Percentiles rank a stretch among this genome's conserved stretches.
phyloP scores from a whole-genome alignment of 2,329 filamentous ascomycete genomes.

The Thermothelomyces thermophilus region DNA sequence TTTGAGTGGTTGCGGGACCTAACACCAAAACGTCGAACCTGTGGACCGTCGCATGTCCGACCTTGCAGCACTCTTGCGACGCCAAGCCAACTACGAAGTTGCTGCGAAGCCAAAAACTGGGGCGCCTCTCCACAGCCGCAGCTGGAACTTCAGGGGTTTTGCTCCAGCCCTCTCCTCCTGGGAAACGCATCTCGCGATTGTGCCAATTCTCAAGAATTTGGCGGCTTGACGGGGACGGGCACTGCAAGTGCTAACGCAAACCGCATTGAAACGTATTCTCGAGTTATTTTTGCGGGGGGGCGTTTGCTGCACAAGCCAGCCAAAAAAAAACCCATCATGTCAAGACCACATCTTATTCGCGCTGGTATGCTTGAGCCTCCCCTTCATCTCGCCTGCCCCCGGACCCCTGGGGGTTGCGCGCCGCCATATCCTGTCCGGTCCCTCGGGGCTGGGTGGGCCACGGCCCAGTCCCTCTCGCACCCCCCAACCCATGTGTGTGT shows the following conservation, averaged over 20 bases:
- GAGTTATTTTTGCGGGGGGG: constrained; percentile 11
- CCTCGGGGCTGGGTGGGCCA: constrained; percentile 21
- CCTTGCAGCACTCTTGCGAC: background rate
- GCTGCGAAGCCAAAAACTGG: background rate
- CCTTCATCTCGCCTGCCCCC: constrained; percentile 20
- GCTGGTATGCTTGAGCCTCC: constrained; percentile 41
- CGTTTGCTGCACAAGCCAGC: constrained; percentile 27
- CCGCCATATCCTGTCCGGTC: constrained; percentile 17
- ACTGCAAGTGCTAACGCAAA: background rate
- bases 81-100: no score
- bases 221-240: constrained; percentile 1
- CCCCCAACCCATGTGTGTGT: constrained; percentile 14
- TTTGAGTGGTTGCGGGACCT: no score
- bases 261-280: constrained; percentile 1
- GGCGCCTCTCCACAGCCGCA: constrained; percentile 14
- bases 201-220: background rate
- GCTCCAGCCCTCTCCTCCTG: constrained; percentile 3
- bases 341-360: constrained; percentile 53
- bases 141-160: constrained; percentile 16
- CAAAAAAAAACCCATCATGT: constrained; percentile 47
- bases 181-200: constrained; percentile 6
- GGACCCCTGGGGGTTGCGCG: constrained; percentile 18
- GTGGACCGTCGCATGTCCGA: background rate
- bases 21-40: no score
- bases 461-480: constrained; percentile 9